Base-by-base conservation (phyloP, 495 filamentous ascomycete species). In the Annulohypoxylon nitens region DNA sequence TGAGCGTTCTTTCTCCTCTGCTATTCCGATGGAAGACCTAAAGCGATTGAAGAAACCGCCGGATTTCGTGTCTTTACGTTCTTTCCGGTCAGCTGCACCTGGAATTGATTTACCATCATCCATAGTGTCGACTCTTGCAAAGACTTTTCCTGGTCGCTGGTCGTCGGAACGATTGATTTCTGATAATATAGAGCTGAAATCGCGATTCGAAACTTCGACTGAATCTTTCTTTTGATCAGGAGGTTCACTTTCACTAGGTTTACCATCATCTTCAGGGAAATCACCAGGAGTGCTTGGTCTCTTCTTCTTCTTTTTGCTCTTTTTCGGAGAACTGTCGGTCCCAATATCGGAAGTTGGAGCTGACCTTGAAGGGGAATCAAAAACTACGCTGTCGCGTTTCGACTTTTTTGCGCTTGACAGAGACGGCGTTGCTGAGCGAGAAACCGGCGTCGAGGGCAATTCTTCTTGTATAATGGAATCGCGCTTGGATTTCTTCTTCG, bases 121-220 rank as follows among this genome's bases (percentile, higher is more conserved):
- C 9, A 73, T 71, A 53, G 79, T 77, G 11, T 78, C 79, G 18
- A 34, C 48, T 51, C 16, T 69, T 30, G 30, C 30, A 36, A 60
- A 60, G 33, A 68, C 73, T 64, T 76, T 78, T 53, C 78, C 77
- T 6, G 73, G 72, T 63, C 76, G 77, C 59, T 78, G 67, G 47
- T 78, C 78, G 39, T 79, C 79, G 60, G 77, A 75, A 55, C 77
- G 75, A 53, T 68, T 70, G 16, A 77, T 75, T 39, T 79, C 83
- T 1, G 84, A 83, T 6, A 84, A 79, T n/a, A 83, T 77, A 48
- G 84, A 86, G 58, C 79, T 80, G 33, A 81, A 75, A 34, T 84
- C 83, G 10, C 79, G 81, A 53, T 81, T 79, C 20, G 75, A 48
- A 50, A 65, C 59, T 65, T 78, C 63, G 54, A 76, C 78, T 10